phyloP scores from a whole-genome alignment of 768 basidiomycete genomes.

The Xerocomellus amylosporus region DNA sequence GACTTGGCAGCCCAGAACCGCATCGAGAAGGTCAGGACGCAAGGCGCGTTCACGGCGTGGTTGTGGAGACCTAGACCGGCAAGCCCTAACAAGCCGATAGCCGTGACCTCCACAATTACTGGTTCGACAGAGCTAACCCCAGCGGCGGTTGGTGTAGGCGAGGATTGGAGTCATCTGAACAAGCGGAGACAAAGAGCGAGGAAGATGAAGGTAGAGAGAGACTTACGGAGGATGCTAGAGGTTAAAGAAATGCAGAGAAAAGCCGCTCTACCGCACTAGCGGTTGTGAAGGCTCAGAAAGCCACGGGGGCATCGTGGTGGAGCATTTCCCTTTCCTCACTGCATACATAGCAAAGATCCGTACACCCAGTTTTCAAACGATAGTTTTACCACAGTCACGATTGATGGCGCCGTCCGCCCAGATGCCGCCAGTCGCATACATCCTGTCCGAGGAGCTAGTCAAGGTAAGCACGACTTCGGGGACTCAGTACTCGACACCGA shows the following conservation, averaged over 20 bases:
- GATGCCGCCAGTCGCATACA: slow-evolving; percentile 38
- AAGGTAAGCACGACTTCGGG: slow-evolving; percentile 37
- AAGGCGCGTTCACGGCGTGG: slow-evolving; percentile 37
- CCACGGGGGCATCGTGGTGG: neutral
- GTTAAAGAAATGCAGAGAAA: slow-evolving; percentile 27
- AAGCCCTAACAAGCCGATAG: neutral
- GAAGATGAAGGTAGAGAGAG: slow-evolving; percentile 42
- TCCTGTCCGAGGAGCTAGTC: slow-evolving; percentile 57
- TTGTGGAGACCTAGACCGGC: slow-evolving; percentile 34
- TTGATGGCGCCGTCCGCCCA: neutral
- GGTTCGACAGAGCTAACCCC: slow-evolving; percentile 15
- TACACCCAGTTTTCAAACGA: too few relatives aligned
- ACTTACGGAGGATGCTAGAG: slow-evolving; percentile 39
- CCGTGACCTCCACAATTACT: neutral
- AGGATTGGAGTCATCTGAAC: slow-evolving; percentile 57
- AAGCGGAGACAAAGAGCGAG: slow-evolving; percentile 49
- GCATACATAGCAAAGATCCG: too few relatives aligned
- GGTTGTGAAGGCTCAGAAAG: neutral
- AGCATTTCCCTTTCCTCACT: neutral
- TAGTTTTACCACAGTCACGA: too few relatives aligned
- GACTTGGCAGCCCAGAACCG: slow-evolving; percentile 41
- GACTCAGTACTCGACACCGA: neutral
- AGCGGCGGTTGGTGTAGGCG: slow-evolving; percentile 32
- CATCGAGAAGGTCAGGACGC: slow-evolving; percentile 42
- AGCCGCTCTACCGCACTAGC: neutral